These are phyloP conservation scores for Cicer bijugum DNA, from an alignment of 306 rosid species.

Conservation along the genomic window DNA sequence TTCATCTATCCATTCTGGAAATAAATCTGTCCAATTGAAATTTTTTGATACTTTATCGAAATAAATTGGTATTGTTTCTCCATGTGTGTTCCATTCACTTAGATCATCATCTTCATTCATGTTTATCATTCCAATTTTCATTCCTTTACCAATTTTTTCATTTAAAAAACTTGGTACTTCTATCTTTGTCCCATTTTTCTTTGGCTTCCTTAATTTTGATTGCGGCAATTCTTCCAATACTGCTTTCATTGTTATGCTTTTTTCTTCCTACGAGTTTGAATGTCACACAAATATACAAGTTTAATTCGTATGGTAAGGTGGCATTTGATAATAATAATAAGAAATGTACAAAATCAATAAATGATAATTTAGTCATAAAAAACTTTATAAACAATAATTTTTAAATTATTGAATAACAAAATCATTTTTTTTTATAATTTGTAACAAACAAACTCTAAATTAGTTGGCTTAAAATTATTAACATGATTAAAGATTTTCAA, in stretches of 20 bases:
- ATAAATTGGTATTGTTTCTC: constrained; percentile 42
- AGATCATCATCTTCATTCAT: constrained; percentile 67
- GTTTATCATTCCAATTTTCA: constrained; percentile 85
- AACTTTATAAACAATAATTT: too few relatives aligned
- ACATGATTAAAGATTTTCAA: neutral
- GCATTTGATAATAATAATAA: neutral
- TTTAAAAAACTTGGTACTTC: constrained; percentile 64
- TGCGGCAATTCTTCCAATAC: constrained; percentile 55
- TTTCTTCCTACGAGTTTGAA: constrained; percentile 50
- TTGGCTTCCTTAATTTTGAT: constrained; percentile 28
- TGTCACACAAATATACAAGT: neutral
- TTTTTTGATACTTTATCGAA: constrained; percentile 66
- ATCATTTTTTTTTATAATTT: too few relatives aligned
- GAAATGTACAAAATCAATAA: neutral
- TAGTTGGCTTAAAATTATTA: neutral
- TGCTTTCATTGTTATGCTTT: constrained; percentile 64
- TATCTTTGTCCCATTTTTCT: constrained; percentile 51
- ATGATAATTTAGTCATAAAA: neutral
- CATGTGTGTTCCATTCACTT: constrained; percentile 59
- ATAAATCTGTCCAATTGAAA: constrained; percentile 88
- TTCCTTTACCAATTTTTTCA: constrained; percentile 55
- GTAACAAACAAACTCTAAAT: neutral
- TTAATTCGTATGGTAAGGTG: neutral
- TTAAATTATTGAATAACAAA: too few relatives aligned
- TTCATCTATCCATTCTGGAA: constrained; percentile 94